Evolutionary conservation across 2,329 filamentous ascomycete genomes (phyloP).

Genomic region (Pseudogymnoascus sp.): DNA sequence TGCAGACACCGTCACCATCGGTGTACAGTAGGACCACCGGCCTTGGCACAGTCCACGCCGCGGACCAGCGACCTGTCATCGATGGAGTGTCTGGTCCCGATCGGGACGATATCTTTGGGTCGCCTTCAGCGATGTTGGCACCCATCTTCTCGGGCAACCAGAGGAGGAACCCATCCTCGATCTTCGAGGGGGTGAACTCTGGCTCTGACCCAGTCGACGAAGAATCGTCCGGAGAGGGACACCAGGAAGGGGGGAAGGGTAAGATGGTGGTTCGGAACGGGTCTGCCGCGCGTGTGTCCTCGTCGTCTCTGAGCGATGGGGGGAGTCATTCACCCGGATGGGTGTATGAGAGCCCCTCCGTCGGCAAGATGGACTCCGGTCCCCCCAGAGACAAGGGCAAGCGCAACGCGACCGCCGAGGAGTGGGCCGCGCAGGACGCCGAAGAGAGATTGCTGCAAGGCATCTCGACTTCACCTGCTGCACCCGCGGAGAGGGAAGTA

Average conservation of each 20-base stretch:
- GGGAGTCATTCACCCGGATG: not conserved
- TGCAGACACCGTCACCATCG: not conserved
- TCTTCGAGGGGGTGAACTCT: not conserved
- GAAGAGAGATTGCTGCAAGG: not conserved
- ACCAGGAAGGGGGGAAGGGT: not conserved
- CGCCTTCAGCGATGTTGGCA: not conserved
- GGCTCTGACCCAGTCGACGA: not conserved
- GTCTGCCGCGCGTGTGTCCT: not conserved
- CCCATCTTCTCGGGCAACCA: not conserved
- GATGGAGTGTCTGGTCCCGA: not conserved
- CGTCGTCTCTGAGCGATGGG: not conserved
- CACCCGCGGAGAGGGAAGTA: not conserved
- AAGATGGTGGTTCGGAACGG: not conserved
- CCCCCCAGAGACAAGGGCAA: constrained; percentile 5
- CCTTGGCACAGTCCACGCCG: not conserved
- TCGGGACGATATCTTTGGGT: not conserved
- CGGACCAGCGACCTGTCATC: not conserved
- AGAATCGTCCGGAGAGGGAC: not conserved
- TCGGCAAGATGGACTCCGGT: constrained; percentile 3
- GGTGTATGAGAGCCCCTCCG: not conserved
- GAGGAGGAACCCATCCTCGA: not conserved
- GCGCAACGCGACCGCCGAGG: not conserved
- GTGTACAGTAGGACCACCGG: constrained; percentile 1
- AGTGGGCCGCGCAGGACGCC: not conserved
- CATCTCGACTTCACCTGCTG: not conserved